Evolutionary conservation across 805 yeast species (phyloP), one percentile per base, ranked within the genome.

Genomic region (Ogataea trehaloabstinens): DNA sequence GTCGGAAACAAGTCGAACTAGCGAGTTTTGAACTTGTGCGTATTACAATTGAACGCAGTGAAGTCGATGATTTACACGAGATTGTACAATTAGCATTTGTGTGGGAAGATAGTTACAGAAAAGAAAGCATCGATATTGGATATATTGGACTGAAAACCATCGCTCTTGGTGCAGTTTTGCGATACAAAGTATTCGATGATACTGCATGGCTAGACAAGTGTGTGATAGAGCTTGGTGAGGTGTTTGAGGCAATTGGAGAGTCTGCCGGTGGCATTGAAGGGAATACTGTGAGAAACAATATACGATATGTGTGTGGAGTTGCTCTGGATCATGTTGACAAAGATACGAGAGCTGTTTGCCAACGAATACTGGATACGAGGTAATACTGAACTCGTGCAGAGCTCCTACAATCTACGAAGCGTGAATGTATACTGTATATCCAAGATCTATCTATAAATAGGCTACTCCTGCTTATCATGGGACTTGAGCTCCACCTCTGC

Each of bases 401-500:
- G n/a, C n/a, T n/a, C n/a, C n/a, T n/a, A n/a, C n/a, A n/a, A n/a
- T n/a, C n/a, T n/a, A n/a, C n/a, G n/a, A n/a, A n/a, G n/a, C n/a
- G n/a, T n/a, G 25, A 22, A 22, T 22, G 25, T 22, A 22, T 22
- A 10, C 12, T 22, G 12, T 10, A 22, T 22, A 22, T 10, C 12
- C 11, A 22, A 12, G 40, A 45, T 24, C 51, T 51, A 29, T 34
- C 44, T 4, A 20, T 51, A 1, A 56, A 55, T 22, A 8, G 8
- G 25, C n/a, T n/a, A n/a, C n/a, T n/a, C n/a, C n/a, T n/a, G n/a
- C n/a, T n/a, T n/a, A n/a, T n/a, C n/a, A n/a, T n/a, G n/a, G n/a
- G n/a, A n/a, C 18, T 51, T 53, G 31, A 57, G 44, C 19, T 60
- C 55, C 21, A 77, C 61, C 48, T 78, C 78, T 10, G 84, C 62